A percentile compares a stretch with the other conserved stretches of the same genome.
These are phyloP conservation scores for Acephala macrosclerotiorum DNA, from an alignment of 2,329 filamentous ascomycete species.

Conservation along the genomic window DNA sequence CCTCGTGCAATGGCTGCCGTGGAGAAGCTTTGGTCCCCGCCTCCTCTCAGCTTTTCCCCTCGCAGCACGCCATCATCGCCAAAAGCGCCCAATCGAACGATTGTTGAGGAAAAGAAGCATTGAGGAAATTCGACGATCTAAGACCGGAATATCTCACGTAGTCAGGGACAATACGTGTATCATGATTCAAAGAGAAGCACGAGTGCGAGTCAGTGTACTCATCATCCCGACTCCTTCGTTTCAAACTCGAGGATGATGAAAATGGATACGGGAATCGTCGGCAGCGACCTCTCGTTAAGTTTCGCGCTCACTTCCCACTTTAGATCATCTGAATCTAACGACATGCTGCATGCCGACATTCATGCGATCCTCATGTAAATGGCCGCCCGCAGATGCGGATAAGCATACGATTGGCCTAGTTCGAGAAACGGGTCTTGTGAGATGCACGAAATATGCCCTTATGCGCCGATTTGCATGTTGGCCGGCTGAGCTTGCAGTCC, in stretches of 20 bases:
- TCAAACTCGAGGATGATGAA: slow-evolving; percentile 17
- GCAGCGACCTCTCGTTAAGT: neutral
- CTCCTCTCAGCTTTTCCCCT: slow-evolving; percentile 15
- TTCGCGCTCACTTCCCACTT: neutral
- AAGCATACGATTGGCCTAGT: slow-evolving; percentile 29
- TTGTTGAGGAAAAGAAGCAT: slow-evolving; percentile 6
- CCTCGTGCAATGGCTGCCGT: slow-evolving; percentile 2
- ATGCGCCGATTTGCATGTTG: slow-evolving; percentile 18
- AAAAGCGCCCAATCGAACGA: slow-evolving; percentile 17
- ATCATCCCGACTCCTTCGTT: slow-evolving; percentile 28
- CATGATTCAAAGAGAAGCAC: slow-evolving; percentile 20
- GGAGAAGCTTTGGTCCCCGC: slow-evolving; percentile 17
- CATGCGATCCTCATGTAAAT: slow-evolving; percentile 34
- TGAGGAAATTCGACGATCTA: slow-evolving; percentile 12
- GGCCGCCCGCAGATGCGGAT: slow-evolving; percentile 30
- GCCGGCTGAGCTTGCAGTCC: slow-evolving; percentile 17
- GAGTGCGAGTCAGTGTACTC: slow-evolving; percentile 28
- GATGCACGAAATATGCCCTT: slow-evolving; percentile 22
- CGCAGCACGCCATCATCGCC: slow-evolving; percentile 9
- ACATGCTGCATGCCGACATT: slow-evolving; percentile 37
- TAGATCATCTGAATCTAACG: slow-evolving; percentile 23
- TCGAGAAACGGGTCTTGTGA: slow-evolving; percentile 10
- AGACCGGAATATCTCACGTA: slow-evolving; percentile 18
- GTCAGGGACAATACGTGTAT: slow-evolving; percentile 26
- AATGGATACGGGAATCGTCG: neutral